These are phyloP conservation scores for Passiflora organensis DNA, from an alignment of 345 rosid species.

Conservation along the genomic window DNA sequence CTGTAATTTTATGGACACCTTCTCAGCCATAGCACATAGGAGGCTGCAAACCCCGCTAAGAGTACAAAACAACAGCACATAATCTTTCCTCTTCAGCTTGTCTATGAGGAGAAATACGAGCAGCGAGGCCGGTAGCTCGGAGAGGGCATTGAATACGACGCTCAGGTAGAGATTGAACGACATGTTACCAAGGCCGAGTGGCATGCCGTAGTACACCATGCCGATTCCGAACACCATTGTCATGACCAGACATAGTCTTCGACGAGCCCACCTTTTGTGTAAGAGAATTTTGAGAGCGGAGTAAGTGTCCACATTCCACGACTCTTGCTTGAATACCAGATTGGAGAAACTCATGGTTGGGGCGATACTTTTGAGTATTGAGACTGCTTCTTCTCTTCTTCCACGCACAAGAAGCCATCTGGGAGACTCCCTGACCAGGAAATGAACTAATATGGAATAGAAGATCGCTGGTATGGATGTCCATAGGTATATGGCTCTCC, in stretches of 20 bases:
- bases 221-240: constrained; percentile 53
- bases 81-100: constrained; percentile 37
- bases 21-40: constrained; percentile 30
- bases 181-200: constrained; percentile 47
- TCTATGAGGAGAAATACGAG: constrained; percentile 37
- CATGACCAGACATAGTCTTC: constrained; percentile 35
- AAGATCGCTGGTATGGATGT: constrained; percentile 4
- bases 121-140: constrained; percentile 57
- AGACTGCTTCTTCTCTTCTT: constrained; percentile 36
- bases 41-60: constrained; percentile 42
- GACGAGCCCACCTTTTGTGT: constrained; percentile 45
- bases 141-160: constrained; percentile 54
- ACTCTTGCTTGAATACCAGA: constrained; percentile 21
- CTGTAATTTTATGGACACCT: constrained; percentile 16
- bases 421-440: constrained; percentile 14
- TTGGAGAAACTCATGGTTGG: constrained; percentile 33
- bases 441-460: not conserved
- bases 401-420: constrained; percentile 17
- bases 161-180: constrained; percentile 53
- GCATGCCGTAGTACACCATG: constrained; percentile 71
- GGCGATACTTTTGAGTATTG: constrained; percentile 41
- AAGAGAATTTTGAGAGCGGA: constrained; percentile 41
- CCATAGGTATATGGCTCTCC: constrained; percentile 12
- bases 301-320: constrained; percentile 32
- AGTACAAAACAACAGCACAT: constrained; percentile 35